Evolutionary conservation across 768 basidiomycete species (phyloP).

Genomic region (Termitomyces sp.): DNA sequence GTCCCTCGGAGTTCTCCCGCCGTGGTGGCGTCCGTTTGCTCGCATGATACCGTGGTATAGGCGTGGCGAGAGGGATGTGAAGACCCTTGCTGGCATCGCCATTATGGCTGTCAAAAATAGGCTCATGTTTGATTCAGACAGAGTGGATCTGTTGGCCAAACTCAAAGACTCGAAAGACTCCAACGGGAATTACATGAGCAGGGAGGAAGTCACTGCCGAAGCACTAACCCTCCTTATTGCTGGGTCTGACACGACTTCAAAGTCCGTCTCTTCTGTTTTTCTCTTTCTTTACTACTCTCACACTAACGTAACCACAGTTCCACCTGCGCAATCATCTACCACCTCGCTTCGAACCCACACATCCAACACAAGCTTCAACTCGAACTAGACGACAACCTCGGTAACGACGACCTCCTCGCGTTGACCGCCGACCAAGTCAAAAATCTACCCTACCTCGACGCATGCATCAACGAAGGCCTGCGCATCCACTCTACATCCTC

Average conservation of each 20-base stretch:
- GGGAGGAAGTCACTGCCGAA: constrained; percentile 84
- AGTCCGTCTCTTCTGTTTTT: constrained; percentile 39
- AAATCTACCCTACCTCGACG: constrained; percentile 71
- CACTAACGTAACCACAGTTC: constrained; percentile 41
- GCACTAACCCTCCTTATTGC: constrained; percentile 82
- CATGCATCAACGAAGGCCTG: constrained; percentile 82
- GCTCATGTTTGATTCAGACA: constrained; percentile 59
- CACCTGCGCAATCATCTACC: constrained; percentile 84
- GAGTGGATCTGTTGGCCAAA: constrained; percentile 77
- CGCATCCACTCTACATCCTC: constrained; percentile 82
- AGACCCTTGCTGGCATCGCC: constrained; percentile 73
- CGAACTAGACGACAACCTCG: constrained; percentile 64
- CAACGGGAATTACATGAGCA: constrained; percentile 74
- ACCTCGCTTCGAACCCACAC: constrained; percentile 63
- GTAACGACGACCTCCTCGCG: constrained; percentile 38
- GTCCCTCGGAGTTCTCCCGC: constrained; percentile 73
- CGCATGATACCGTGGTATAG: constrained; percentile 72
- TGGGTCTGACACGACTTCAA: constrained; percentile 90
- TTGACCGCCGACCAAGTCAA: constrained; percentile 67
- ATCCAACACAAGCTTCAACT: constrained; percentile 68
- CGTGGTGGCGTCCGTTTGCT: constrained; percentile 62
- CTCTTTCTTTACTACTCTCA: not conserved
- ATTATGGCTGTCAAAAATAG: constrained; percentile 78
- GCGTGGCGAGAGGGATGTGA: constrained; percentile 58
- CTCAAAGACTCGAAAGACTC: constrained; percentile 47